Conservation (phyloP, 441 rosid species). For the Euphorbia corollata region DNA sequence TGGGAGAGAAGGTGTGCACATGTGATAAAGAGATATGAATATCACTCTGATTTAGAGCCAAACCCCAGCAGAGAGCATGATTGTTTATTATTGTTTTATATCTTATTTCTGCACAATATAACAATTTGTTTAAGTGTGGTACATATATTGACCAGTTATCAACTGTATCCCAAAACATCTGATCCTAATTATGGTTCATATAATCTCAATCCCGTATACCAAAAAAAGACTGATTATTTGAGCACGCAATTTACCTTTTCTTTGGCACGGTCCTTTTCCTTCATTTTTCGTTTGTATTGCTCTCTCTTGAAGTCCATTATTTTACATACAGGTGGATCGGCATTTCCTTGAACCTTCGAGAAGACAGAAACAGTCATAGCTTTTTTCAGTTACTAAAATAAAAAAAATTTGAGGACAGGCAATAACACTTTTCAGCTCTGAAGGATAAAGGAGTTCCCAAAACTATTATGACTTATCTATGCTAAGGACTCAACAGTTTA, state of each 20-base stretch:
- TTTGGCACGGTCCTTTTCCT: slow-evolving; percentile 52
- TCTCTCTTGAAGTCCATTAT: slow-evolving; percentile 48
- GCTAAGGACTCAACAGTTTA: not conserved
- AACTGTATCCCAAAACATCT: not conserved
- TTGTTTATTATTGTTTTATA: not conserved
- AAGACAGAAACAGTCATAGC: not conserved
- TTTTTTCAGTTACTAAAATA: not conserved
- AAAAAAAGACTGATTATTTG: slow-evolving; percentile 15
- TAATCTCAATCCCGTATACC: not conserved
- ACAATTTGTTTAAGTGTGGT: not conserved
- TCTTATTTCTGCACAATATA: not conserved
- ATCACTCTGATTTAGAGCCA: slow-evolving; percentile 4
- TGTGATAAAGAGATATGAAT: not conserved
- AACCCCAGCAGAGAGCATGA: not conserved
- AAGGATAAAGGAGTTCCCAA: not conserved
- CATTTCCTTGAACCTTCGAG: slow-evolving; percentile 41
- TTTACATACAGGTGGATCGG: slow-evolving; percentile 59
- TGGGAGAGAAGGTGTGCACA: not conserved
- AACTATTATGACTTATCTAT: not conserved
- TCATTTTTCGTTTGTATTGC: slow-evolving; percentile 27
- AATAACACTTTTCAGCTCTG: not conserved
- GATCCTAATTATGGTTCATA: not conserved
- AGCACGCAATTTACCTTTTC: slow-evolving; percentile 37
- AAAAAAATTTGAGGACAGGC: not conserved
- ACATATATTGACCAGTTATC: not conserved